Conservation (phyloP, 257 asterid species). For the Nicotiana attenuata region DNA sequence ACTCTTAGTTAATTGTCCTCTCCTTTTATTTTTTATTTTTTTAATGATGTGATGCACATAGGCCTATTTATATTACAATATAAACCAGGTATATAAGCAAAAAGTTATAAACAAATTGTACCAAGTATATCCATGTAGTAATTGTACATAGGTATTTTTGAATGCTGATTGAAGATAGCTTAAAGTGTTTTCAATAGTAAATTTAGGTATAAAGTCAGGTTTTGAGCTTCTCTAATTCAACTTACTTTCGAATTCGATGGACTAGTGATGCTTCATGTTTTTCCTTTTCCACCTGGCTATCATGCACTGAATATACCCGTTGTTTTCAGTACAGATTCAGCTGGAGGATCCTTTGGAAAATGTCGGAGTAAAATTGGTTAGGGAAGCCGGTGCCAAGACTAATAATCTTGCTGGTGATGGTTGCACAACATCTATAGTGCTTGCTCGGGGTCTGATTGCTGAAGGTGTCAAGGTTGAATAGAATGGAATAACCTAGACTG, state of each 20-base stretch:
- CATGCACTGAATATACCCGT: conserved; percentile 20
- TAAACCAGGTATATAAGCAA: not conserved
- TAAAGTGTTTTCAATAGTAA: not conserved
- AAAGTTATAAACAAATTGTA: not conserved
- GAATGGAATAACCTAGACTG: not conserved
- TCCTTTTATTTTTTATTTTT: not conserved
- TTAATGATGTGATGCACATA: not conserved
- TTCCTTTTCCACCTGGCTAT: not conserved
- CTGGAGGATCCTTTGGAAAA: conserved; percentile 84
- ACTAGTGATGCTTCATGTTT: not conserved
- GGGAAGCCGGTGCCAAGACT: conserved; percentile 86
- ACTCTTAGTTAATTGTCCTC: not conserved
- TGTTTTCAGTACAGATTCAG: conserved; percentile 67
- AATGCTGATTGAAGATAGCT: not conserved
- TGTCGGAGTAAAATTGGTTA: conserved; percentile 80
- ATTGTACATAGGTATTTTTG: not conserved
- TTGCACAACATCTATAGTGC: conserved; percentile 74
- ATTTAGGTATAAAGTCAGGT: not conserved
- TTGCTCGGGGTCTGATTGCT: conserved; percentile 71
- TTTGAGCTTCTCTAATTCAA: not conserved
- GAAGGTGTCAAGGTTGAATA: conserved; percentile 72
- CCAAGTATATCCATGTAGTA: not conserved
- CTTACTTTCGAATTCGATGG: not conserved
- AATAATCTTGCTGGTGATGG: conserved; percentile 92
- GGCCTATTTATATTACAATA: not conserved